Percentiles rank a stretch among this genome's conserved stretches.
Evolutionary conservation across 768 basidiomycete genomes (phyloP).

Genomic region (Lactarius sp.): DNA sequence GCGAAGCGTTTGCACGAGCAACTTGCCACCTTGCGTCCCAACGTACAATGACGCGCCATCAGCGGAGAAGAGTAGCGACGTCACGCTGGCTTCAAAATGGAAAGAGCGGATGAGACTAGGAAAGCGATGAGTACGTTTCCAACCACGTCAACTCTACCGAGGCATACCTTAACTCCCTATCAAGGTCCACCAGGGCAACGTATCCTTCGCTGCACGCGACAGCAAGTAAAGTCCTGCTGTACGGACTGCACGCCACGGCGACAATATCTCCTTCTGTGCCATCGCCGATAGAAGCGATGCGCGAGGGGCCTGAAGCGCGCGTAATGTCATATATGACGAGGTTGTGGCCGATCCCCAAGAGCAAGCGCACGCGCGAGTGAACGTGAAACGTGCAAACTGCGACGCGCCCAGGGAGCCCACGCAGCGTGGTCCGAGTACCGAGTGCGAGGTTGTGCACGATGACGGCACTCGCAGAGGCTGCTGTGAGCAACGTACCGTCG

Average conservation of each 20-base stretch:
- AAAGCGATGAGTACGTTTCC: constrained; percentile 1
- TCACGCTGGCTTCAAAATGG: constrained; percentile 47
- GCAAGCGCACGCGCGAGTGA: constrained; percentile 54
- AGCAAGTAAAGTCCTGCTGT: constrained; percentile 68
- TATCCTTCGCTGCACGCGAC: constrained; percentile 50
- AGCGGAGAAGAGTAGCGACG: constrained; percentile 60
- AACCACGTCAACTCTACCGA: background rate
- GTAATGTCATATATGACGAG: constrained; percentile 60
- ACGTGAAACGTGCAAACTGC: constrained; percentile 56
- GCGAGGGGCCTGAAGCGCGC: constrained; percentile 51
- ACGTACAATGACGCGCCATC: constrained; percentile 65
- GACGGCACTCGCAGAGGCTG: constrained; percentile 46
- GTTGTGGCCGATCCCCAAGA: constrained; percentile 49
- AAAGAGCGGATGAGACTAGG: constrained; percentile 56
- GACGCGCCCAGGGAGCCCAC: constrained; percentile 47
- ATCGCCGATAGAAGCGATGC: constrained; percentile 46
- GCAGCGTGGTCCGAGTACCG: constrained; percentile 50
- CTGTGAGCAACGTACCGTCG: constrained; percentile 53
- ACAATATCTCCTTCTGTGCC: constrained; percentile 44
- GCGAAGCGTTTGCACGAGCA: constrained; percentile 62
- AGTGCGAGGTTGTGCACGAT: constrained; percentile 57
- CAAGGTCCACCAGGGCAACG: constrained; percentile 60
- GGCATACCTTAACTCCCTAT: constrained; percentile 66
- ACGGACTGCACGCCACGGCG: constrained; percentile 61
- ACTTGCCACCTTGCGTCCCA: constrained; percentile 58